These are phyloP conservation scores for Debaryomycetaceae sp. DNA, from an alignment of 1,139 yeast species.

Conservation along the genomic window DNA sequence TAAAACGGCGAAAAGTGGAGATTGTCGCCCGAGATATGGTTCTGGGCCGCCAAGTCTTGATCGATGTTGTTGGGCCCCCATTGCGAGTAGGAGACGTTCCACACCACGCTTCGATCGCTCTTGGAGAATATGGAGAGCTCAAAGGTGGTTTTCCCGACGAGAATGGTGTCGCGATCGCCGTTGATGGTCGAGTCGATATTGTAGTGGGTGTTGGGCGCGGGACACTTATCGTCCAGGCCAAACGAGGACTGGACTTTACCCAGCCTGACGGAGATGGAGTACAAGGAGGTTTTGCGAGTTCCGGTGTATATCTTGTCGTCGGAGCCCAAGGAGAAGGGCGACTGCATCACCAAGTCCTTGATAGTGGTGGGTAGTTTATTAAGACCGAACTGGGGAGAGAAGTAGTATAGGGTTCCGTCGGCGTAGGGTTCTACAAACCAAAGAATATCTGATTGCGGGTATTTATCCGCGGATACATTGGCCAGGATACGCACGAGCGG, in stretches of 20 bases:
- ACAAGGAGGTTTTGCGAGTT: constrained; percentile 62
- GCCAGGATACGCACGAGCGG: constrained; percentile 40
- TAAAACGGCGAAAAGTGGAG: constrained; percentile 77
- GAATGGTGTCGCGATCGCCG: constrained; percentile 17
- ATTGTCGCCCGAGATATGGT: constrained; percentile 49
- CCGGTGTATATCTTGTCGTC: constrained; percentile 92
- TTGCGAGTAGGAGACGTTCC: constrained; percentile 81
- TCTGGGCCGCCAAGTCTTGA: constrained; percentile 47
- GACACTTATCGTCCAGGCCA: constrained; percentile 38
- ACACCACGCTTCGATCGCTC: constrained; percentile 44
- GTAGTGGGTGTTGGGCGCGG: constrained; percentile 13
- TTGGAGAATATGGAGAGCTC: constrained; percentile 43
- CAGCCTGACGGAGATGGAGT: constrained; percentile 59
- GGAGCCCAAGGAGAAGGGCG: constrained; percentile 67
- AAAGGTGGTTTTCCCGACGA: constrained; percentile 42
- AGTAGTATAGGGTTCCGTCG: constrained; percentile 80
- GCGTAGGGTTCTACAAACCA: constrained; percentile 92
- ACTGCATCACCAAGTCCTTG: constrained; percentile 64
- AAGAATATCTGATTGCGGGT: constrained; percentile 17
- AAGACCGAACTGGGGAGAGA: constrained; percentile 67
- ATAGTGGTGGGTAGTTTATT: constrained; percentile 78
- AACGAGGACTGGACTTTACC: constrained; percentile 70
- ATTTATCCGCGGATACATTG: constrained; percentile 12
- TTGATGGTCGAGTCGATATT: constrained; percentile 5
- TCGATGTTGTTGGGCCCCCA: constrained; percentile 95